Evolutionary conservation across 805 yeast species (phyloP).

Genomic region (Candida rishiriensis): DNA sequence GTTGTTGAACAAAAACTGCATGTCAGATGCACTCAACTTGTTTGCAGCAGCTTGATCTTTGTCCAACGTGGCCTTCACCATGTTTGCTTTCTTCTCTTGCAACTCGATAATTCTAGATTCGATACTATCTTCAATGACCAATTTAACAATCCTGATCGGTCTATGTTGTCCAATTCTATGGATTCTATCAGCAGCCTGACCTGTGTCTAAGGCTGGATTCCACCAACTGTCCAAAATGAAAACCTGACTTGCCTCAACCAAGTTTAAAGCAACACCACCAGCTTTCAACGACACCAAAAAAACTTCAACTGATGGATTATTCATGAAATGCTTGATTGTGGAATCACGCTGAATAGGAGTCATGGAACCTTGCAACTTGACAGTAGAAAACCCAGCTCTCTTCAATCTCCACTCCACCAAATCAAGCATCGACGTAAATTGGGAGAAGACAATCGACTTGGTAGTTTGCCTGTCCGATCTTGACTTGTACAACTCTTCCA

Average conservation of each 20-base stretch:
- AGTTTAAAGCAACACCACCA: conserved; percentile 96
- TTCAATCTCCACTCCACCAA: conserved; percentile 92
- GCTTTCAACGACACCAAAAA: conserved; percentile 94
- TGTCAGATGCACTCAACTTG: conserved; percentile 85
- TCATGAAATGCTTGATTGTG: conserved; percentile 88
- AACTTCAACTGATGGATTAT: conserved; percentile 86
- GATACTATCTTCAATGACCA: conserved; percentile 94
- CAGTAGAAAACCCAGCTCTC: conserved; percentile 93
- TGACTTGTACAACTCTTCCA: conserved; percentile 84
- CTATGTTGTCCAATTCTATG: conserved; percentile 95
- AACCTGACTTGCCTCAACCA: conserved; percentile 96
- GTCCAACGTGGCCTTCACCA: conserved; percentile 96
- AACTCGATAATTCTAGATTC: conserved; percentile 93
- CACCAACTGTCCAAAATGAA: conserved; percentile 98
- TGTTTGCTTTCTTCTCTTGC: conserved; percentile 95
- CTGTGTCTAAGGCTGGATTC: conserved; percentile 97
- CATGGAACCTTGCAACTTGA: conserved; percentile 94
- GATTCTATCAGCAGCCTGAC: conserved; percentile 93
- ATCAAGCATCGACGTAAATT: conserved; percentile 94
- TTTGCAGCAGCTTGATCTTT: conserved; percentile 89
- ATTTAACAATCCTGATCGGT: conserved; percentile 88
- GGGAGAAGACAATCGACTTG: conserved; percentile 95
- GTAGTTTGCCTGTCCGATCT: conserved; percentile 85
- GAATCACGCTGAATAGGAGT: conserved; percentile 92
- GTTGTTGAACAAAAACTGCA: conserved; percentile 89